Conservation (phyloP, 2,329 filamentous ascomycete genomes). For the Botrytis cinerea region DNA sequence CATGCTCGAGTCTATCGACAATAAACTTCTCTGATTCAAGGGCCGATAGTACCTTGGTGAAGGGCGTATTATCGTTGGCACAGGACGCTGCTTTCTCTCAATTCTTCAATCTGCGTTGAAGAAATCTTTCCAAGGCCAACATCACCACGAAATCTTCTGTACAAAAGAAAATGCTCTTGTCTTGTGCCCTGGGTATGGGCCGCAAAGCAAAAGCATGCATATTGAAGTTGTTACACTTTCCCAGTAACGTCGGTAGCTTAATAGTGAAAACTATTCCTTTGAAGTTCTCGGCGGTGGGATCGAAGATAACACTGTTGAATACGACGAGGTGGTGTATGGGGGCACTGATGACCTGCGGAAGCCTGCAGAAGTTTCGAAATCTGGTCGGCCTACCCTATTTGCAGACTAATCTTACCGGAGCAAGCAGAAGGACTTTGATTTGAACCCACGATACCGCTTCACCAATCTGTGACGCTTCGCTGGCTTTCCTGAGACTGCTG, state of each 20-base stretch:
- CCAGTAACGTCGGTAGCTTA: neutral
- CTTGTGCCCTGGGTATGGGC: neutral
- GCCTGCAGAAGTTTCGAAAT: neutral
- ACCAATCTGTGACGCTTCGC: neutral
- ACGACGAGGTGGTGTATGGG: neutral
- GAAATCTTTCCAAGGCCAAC: neutral
- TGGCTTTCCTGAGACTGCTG: neutral
- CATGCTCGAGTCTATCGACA: neutral
- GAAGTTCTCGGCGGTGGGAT: neutral
- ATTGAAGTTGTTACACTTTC: neutral
- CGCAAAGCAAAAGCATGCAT: neutral
- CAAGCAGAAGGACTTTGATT: neutral
- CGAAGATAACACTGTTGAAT: neutral
- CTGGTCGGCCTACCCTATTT: neutral
- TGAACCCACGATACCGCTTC: neutral
- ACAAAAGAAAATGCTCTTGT: neutral
- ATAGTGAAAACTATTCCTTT: neutral
- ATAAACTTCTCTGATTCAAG: neutral
- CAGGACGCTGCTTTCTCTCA: neutral
- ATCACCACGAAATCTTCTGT: neutral
- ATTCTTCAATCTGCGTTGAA: neutral
- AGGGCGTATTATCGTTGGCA: neutral
- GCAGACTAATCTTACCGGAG: neutral
- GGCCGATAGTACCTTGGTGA: neutral
- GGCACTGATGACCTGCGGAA: neutral